Evolutionary conservation across 345 rosid genomes (phyloP).

Genomic region (Hirschfeldia incana): DNA sequence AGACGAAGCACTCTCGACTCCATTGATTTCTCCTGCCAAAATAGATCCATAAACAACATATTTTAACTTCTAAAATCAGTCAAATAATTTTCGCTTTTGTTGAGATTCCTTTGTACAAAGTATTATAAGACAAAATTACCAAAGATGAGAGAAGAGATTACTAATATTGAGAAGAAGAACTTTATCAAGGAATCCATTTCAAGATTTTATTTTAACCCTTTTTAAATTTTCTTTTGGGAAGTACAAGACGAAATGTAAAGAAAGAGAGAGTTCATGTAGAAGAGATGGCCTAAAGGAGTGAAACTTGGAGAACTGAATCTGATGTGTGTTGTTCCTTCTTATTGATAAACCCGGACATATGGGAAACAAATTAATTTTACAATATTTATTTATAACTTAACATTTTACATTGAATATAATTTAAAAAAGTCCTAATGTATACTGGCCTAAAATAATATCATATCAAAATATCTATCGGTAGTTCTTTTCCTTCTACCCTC

Average conservation of each 20-base stretch:
- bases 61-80: not conserved
- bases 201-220: not conserved
- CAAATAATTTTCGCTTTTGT: not conserved
- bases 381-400: not conserved
- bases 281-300: not conserved
- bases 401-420: not conserved
- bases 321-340: not conserved
- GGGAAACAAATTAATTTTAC: not conserved
- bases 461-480: not conserved
- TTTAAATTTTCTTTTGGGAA: not conserved
- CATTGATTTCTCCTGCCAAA: constrained; percentile 23
- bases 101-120: not conserved
- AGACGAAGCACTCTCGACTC: constrained; percentile 13
- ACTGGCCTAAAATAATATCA: not conserved
- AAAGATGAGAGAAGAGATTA: not conserved
- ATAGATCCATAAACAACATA: not conserved
- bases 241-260: not conserved
- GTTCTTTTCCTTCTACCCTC: not conserved
- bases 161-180: not conserved
- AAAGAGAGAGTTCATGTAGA: constrained; percentile 1
- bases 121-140: constrained; percentile 4
- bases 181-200: constrained; percentile 7
- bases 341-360: not conserved
- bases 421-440: not conserved
- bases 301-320: not conserved